These are phyloP conservation scores for Balamuthia mandrillaris DNA, from an alignment of 208 protist genomes.

Conservation along the genomic window DNA sequence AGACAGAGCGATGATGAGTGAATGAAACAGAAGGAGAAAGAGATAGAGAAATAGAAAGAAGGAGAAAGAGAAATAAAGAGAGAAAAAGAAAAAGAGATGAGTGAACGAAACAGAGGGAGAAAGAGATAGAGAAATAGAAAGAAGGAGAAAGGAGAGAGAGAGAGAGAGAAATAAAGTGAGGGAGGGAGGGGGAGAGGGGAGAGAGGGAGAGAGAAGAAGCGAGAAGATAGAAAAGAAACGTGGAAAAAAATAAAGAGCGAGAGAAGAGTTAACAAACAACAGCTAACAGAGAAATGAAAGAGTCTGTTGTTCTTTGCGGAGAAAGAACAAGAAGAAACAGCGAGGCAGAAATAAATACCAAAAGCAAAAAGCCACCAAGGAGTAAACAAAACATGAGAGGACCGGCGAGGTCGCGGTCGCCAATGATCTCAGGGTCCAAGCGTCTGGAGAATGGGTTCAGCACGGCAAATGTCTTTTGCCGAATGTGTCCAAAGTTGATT, in stretches of 20 bases:
- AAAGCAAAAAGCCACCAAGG: conserved; percentile 63
- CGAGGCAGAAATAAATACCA: conserved; percentile 40
- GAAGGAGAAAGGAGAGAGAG: not conserved
- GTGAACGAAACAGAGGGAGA: no score
- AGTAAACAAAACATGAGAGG: conserved; percentile 68
- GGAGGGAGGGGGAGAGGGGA: not conserved
- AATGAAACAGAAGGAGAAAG: no score
- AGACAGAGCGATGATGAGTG: not conserved
- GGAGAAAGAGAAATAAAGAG: no score
- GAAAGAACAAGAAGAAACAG: not conserved
- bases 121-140: not conserved
- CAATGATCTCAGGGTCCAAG: conserved; percentile 56
- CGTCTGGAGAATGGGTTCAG: conserved; percentile 65
- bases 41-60: no score
- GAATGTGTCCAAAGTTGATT: conserved; percentile 73
- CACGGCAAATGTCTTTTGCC: conserved; percentile 49
- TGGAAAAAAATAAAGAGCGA: no score
- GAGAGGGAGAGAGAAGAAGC: no score
- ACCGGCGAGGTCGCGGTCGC: conserved; percentile 69
- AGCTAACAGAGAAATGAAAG: no score
- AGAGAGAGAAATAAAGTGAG: not conserved
- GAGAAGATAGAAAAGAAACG: no score
- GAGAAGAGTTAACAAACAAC: no score
- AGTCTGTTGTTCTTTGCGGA: no score
- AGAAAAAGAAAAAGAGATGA: no score